A percentile compares a stretch with the other conserved stretches of the same genome.
These are phyloP conservation scores for Sporothrix brasiliensis DNA, from an alignment of 2,329 filamentous ascomycete species.

Conservation along the genomic window DNA sequence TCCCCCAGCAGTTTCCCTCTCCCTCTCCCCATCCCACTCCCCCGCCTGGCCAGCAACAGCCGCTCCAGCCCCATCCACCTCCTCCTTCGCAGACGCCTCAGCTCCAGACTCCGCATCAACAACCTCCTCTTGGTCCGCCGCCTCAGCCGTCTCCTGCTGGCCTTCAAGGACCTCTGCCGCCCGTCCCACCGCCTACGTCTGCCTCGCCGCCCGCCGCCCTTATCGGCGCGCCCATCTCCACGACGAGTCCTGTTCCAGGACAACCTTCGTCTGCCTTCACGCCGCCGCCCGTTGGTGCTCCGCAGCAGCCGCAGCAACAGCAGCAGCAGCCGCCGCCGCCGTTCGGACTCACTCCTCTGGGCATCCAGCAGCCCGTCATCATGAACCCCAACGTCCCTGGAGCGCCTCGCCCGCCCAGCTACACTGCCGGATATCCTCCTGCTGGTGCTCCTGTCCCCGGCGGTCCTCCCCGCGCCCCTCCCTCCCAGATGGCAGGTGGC, in stretches of 20 bases:
- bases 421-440: conserved; percentile 60
- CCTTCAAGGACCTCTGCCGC: conserved; percentile 31
- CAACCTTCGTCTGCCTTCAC: conserved; percentile 28
- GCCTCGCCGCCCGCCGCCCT: conserved; percentile 44
- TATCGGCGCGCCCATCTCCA: conserved; percentile 52
- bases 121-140: conserved; percentile 36
- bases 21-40: conserved; percentile 36
- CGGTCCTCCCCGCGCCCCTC: conserved; percentile 55
- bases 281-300: conserved; percentile 26
- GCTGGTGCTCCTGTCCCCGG: conserved; percentile 36
- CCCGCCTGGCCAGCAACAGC: conserved; percentile 29
- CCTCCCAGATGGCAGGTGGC: conserved; percentile 64
- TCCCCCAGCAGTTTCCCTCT: conserved; percentile 54
- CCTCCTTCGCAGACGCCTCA: conserved; percentile 37
- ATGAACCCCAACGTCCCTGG: conserved; percentile 60
- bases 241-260: conserved; percentile 37
- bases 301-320: neutral
- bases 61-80: conserved; percentile 35
- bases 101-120: conserved; percentile 27
- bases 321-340: conserved; percentile 23
- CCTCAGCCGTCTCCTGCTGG: conserved; percentile 41
- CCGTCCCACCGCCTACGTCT: conserved; percentile 26
- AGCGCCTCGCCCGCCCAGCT: conserved; percentile 66
- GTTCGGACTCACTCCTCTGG: conserved; percentile 31
- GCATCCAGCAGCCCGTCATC: conserved; percentile 53